Evolutionary conservation across 2,329 filamentous ascomycete genomes (phyloP).

Genomic region (Ascocoryne sarcoides): DNA sequence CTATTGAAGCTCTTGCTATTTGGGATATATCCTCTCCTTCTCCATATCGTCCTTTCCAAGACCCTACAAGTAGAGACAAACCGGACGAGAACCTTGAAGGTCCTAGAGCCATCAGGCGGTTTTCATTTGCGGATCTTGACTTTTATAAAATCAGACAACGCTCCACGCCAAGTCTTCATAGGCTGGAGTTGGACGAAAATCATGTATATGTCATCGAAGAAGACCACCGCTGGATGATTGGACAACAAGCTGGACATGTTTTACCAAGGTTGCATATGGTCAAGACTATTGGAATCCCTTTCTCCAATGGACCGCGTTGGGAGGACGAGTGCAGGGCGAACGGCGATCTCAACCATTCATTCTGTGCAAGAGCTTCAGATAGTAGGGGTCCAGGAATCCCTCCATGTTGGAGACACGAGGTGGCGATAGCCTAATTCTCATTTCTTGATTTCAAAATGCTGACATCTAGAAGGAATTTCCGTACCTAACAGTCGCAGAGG

Average conservation of each 20-base stretch:
- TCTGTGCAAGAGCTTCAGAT: conserved; percentile 15
- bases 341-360: conserved; percentile 20
- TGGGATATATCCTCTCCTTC: conserved; percentile 49
- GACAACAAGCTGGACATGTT: conserved; percentile 34
- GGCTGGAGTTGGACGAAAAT: conserved; percentile 37
- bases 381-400: conserved; percentile 28
- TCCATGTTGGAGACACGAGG: conserved; percentile 45
- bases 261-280: conserved; percentile 38
- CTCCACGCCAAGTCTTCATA: conserved; percentile 39
- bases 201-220: conserved; percentile 50
- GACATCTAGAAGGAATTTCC: conserved; percentile 35
- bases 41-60: conserved; percentile 40
- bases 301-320: conserved; percentile 43
- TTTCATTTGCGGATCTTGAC: conserved; percentile 43
- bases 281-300: conserved; percentile 44
- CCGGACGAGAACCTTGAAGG: conserved; percentile 28
- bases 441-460: neutral
- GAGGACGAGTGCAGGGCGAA: conserved; percentile 36
- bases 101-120: conserved; percentile 39
- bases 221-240: conserved; percentile 40
- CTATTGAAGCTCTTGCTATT: conserved; percentile 47
- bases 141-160: conserved; percentile 46
- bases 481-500: conserved; percentile 39
- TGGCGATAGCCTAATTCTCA: conserved; percentile 6
- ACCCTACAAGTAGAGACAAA: conserved; percentile 34